Base-by-base conservation (phyloP, 805 yeast genomes). In the Yamadazyma akitaensis region DNA sequence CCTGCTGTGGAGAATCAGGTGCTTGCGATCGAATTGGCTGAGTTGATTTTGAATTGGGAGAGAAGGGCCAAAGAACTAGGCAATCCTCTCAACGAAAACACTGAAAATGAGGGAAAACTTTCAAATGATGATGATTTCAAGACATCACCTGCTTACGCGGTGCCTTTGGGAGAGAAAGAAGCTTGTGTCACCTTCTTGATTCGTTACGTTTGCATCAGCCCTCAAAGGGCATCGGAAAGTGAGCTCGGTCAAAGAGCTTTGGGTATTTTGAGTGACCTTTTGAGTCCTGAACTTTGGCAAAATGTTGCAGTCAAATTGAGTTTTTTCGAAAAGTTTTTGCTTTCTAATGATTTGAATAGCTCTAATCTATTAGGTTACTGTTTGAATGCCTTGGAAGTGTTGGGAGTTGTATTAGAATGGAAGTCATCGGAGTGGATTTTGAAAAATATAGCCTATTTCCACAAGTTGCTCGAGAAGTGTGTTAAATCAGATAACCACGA, bases 121-220 rank as follows among this genome's bases (percentile, higher is more conserved):
- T 18, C 25, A 19, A 32, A 35, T 33, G 52, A 48, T 33, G 52
- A 51, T 37, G 80, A 74, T 46, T 70, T 73, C 42, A 68, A 77
- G 0, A 73, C 81, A 0, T 70, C 80, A 9, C 71, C 75, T 16
- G 62, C 68, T 25, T 84, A 82, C 53, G 63, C 72, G 3, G 81
- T 87, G 40, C 94, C 97, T 1, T 77, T 84, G 49, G 80, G 84
- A 18, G 89, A 88, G 58, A 73, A 95, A 35, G 98, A 94, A 60
- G 88, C 96, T 0, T 89, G 96, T 59, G 82, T 92, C 17, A 89
- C 96, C 0, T 91, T 88, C 62, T 72, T 94, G 57, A 86, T 92
- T 41, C 73, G 98, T 44, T 90, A 87, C 57, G 84, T 91, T 11
- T 91, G 98, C 63, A 81, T 90, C 35, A 83, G 89, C 46, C 88